Base-by-base conservation (phyloP, 1,284 basidiomycete species). In the Ustilago lituana region DNA sequence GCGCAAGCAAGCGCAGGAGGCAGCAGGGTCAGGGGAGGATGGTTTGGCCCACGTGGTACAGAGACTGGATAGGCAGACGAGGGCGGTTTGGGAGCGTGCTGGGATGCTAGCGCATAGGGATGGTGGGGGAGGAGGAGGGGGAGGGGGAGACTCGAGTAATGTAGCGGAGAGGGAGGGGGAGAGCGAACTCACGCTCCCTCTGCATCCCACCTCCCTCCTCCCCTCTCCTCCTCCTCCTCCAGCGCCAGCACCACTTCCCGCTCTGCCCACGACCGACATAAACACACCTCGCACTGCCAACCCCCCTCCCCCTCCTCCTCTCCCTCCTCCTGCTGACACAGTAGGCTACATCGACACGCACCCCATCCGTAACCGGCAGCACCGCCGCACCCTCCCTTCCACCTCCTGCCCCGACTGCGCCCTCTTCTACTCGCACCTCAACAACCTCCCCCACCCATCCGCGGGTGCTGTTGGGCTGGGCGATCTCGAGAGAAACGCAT, bases 331-430 rank as follows among this genome's bases (percentile, higher is more conserved):
- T 1, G 15, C 39, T 3, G 23, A 33, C 19, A 17, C 29, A n/a
- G 44, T 60, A 1, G 58, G 58, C 5, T 31, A 59, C 48, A 26
- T 69, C 29, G 66, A 69, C 37, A 10, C 6, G 31, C 37, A 38
- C 1, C 66, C 66, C 7, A 59, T 58, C 31, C 60, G 66, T 5
- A 52, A 47, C 31, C 39, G n/a, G 1, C 39, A 27, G 17, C 17
- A 24, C 7, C 66, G 66, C 14, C 60, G 60, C 14, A 45, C 51
- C 5, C 43, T 69, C 19, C 36, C 48, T 37, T 51, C 60, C 14
- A 43, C 49, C 29, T 51, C 55, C 39, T 69, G 66, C 20, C 66
- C 66, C 29, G 66, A 69, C 32, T 69, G 66, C 33, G 29, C 37
- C 15, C 38, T 51, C 17, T 69, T 69, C 66, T 69, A 69, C 31